These are phyloP conservation scores for Berberis vulgaris DNA, from an alignment of 164 flowering plant genomes.

Conservation along the genomic window DNA sequence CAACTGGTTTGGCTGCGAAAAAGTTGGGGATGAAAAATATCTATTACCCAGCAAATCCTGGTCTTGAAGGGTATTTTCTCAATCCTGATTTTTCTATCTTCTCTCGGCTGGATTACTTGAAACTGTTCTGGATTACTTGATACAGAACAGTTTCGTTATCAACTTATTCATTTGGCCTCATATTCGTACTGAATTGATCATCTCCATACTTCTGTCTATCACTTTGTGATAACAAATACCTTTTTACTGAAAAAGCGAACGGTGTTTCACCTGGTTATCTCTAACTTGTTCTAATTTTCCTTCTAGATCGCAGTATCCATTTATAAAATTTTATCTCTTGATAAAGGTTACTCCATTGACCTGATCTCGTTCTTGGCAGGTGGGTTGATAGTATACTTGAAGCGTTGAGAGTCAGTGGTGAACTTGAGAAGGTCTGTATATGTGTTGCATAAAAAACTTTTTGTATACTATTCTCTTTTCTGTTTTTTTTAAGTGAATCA, in stretches of 20 bases:
- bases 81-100: background rate
- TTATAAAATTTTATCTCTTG: background rate
- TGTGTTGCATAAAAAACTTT: background rate
- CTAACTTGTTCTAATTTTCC: too few relatives aligned
- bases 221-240: too few relatives aligned
- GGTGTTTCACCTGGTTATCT: too few relatives aligned
- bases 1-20: conserved; percentile 82
- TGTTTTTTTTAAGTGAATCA: background rate
- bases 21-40: conserved; percentile 59
- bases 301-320: too few relatives aligned
- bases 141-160: too few relatives aligned
- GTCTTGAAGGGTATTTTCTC: conserved; percentile 72
- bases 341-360: background rate
- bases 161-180: too few relatives aligned
- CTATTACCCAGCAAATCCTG: conserved; percentile 63
- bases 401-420: conserved; percentile 52
- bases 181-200: too few relatives aligned
- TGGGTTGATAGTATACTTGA: conserved; percentile 80
- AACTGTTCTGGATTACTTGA: too few relatives aligned
- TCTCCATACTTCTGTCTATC: too few relatives aligned
- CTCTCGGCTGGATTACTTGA: too few relatives aligned
- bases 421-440: conserved; percentile 22
- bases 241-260: too few relatives aligned
- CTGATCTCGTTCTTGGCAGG: conserved; percentile 25
- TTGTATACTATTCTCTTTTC: background rate